Evolutionary conservation across 1,139 yeast species (phyloP).

Genomic region (Wickerhamomyces sp.): DNA sequence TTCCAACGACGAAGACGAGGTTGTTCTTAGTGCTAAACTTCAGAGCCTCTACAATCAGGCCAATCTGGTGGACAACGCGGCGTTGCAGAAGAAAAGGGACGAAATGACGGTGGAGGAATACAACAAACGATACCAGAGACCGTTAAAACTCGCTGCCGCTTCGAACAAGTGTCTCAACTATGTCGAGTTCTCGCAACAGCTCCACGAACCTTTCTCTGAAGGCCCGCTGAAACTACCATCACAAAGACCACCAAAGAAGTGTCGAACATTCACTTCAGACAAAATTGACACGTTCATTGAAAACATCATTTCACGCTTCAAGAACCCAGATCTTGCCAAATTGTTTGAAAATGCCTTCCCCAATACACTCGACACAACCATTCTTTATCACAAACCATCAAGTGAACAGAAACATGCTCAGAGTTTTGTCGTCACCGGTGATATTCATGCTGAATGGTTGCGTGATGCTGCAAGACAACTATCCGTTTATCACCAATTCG

Average conservation of each 20-base stretch:
- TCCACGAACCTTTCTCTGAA: slow-evolving; percentile 44
- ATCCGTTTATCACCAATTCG: slow-evolving; percentile 65
- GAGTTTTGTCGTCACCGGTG: slow-evolving; percentile 82
- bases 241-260: slow-evolving; percentile 68
- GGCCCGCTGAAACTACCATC: slow-evolving; percentile 54
- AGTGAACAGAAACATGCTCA: slow-evolving; percentile 27
- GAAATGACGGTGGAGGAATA: background rate
- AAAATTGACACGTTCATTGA: slow-evolving; percentile 60
- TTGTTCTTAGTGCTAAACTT: slow-evolving; percentile 6
- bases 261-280: slow-evolving; percentile 66
- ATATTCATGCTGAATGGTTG: slow-evolving; percentile 86
- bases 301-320: slow-evolving; percentile 45
- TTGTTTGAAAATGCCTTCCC: slow-evolving; percentile 81
- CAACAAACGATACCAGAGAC: slow-evolving; percentile 1
- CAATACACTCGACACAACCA: slow-evolving; percentile 83
- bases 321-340: slow-evolving; percentile 64
- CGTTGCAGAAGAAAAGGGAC: background rate
- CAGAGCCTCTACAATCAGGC: slow-evolving; percentile 6
- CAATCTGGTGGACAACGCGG: background rate
- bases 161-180: slow-evolving; percentile 24
- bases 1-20: slow-evolving; percentile 10
- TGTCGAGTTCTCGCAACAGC: slow-evolving; percentile 25
- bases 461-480: slow-evolving; percentile 84
- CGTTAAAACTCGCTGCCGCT: background rate
- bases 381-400: slow-evolving; percentile 56